phyloP scores from a whole-genome alignment of 2,329 filamentous ascomycete genomes.

The Colletotrichum sp. region DNA sequence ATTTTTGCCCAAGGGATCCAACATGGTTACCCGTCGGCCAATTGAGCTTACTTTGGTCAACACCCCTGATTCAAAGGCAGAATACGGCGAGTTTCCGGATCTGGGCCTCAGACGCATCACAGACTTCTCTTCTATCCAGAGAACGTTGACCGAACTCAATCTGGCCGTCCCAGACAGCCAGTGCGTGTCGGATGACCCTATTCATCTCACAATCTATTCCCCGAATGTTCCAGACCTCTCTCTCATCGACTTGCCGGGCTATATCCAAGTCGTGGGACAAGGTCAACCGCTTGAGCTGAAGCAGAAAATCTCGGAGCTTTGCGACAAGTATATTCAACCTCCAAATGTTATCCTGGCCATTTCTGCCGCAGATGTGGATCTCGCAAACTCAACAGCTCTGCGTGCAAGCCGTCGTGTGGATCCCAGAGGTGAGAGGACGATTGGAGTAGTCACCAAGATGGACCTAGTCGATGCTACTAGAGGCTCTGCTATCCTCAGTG shows the following conservation, averaged over 20 bases:
- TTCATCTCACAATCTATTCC: conserved; percentile 93
- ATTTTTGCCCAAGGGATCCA: conserved; percentile 95
- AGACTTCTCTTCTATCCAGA: conserved; percentile 90
- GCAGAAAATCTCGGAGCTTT: conserved; percentile 93
- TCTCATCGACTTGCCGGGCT: conserved; percentile 93
- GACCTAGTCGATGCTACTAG: conserved; percentile 87
- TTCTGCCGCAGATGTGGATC: conserved; percentile 94
- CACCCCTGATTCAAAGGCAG: conserved; percentile 82
- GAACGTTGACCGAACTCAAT: conserved; percentile 93
- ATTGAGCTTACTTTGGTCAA: conserved; percentile 97
- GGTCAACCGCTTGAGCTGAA: conserved; percentile 92
- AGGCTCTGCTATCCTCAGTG: conserved; percentile 78
- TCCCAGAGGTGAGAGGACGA: conserved; percentile 91
- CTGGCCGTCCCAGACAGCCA: conserved; percentile 87
- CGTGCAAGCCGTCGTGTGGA: conserved; percentile 90
- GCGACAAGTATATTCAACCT: conserved; percentile 96
- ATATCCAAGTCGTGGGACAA: conserved; percentile 92
- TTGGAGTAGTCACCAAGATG: conserved; percentile 99
- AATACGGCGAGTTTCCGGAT: conserved; percentile 96
- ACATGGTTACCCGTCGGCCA: conserved; percentile 96
- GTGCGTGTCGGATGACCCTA: conserved; percentile 95
- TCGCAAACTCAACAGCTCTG: conserved; percentile 94
- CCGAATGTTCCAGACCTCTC: conserved; percentile 95
- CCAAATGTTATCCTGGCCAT: conserved; percentile 98
- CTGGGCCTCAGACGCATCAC: conserved; percentile 87